Evolutionary conservation across 805 yeast genomes (phyloP), one percentile per base, ranked within the genome.

Genomic region (Candida silvicultrix): DNA sequence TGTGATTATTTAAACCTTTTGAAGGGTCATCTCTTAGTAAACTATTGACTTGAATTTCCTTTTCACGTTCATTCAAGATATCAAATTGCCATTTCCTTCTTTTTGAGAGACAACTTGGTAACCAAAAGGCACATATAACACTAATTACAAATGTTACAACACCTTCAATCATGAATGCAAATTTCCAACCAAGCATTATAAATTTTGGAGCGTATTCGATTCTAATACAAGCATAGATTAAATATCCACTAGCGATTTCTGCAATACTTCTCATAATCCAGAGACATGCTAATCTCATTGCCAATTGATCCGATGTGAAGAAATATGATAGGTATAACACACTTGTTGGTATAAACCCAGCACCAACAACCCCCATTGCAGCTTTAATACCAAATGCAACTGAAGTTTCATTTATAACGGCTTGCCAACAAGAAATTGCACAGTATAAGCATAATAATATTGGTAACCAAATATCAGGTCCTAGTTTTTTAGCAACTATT

Each of bases 121-220:
- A 75, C 38, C 68, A 48, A 45, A 65, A 68, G 46, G 64, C 71
- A 2, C 74, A 59, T 2, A 52, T 43, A 16, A 75, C 28, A 1
- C 85, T 86, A 50, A 81, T 67, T 3, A 57, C 35, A 12, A 79
- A 59, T 4, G 87, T 79, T 32, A 78, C 53, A 7, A 72, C 44
- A 2, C 88, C 87, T 57, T 80, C 85, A 45, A 82, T 69, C 21
- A 81, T 55, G 51, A 81, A 81, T 23, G 81, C 64, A 79, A 82
- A 81, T 44, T 73, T 64, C 87, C 87, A 81, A 28, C 83, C 82
- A 6, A 58, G 60, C 38, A 35, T 35, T 15, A 15, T 6, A 57
- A 62, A 56, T 8, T 76, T 74, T n/a, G 48, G 49, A 1, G 54
- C 48, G 4, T 3, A 7, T 18, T 78, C 79, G 20, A 40, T 20